Conservation (phyloP, 2,329 filamentous ascomycete genomes). For the Sclerotinia glacialis region DNA sequence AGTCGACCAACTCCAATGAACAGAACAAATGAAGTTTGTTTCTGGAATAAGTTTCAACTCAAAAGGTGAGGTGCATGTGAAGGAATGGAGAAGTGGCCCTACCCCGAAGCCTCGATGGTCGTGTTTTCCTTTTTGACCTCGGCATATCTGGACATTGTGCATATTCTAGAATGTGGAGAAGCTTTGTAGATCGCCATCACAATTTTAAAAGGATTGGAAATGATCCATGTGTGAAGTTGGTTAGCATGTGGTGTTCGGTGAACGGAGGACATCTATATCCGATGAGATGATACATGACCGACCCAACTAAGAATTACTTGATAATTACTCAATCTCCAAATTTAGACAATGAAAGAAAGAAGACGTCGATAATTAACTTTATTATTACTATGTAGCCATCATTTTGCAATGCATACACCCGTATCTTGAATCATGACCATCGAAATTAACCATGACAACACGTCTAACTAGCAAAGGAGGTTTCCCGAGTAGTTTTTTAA, state of each 20-base stretch:
- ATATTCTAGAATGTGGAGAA: conserved; percentile 11
- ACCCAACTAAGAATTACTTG: no score
- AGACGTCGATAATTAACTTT: not conserved
- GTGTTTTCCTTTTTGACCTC: conserved; percentile 19
- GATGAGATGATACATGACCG: no score
- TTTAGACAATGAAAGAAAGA: not conserved
- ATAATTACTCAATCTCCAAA: not conserved
- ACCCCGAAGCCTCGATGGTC: conserved; percentile 16
- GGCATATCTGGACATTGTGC: conserved; percentile 11
- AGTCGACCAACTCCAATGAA: not conserved
- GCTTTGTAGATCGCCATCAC: conserved; percentile 9
- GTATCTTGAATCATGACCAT: not conserved
- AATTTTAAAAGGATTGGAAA: conserved; percentile 3
- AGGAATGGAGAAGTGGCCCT: conserved; percentile 9
- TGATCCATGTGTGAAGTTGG: not conserved
- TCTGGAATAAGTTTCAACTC: not conserved
- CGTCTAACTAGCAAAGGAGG: not conserved
- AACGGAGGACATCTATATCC: not conserved
- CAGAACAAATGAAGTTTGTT: conserved; percentile 1
- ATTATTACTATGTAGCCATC: not conserved
- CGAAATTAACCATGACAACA: not conserved
- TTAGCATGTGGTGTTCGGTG: not conserved
- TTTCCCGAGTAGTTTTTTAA: not conserved
- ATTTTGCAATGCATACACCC: not conserved
- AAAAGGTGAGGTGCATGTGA: conserved; percentile 1